Base-by-base conservation (phyloP, 495 filamentous ascomycete species). In the Podospora pseudoanserina region DNA sequence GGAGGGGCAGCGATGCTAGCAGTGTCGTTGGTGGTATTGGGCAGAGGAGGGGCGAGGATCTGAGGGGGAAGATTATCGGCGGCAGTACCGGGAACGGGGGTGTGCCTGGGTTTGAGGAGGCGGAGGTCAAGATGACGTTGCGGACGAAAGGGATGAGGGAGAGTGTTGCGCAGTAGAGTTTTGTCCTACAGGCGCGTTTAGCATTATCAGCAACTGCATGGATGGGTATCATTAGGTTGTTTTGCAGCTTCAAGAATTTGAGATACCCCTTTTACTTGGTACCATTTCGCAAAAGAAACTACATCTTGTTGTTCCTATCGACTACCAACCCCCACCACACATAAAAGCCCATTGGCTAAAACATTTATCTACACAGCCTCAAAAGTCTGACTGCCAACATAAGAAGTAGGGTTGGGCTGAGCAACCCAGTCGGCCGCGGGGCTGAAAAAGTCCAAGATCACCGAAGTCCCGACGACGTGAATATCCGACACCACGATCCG, bases 1-100 rank as follows among this genome's bases (percentile, higher is more conserved):
- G 84, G 15, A 79, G 83, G 28, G 84, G 83, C 62, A 85, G 83
- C 63, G 81, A 81, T 44, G 72, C 77, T 67, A 85, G 82, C 19
- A 44, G 30, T 19, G 32, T 63, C 60, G 80, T 79, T 28, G 70
- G 16, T 18, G 32, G 27, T 60, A 79, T 79, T 28, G 54, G 70
- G 3, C 72, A 71, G 16, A 76, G 71, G 55, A 74, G 77, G 60
- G 72, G 79, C 30, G 82, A 84, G 23, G 76, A 79, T 64, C 68
- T 82, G 20, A 72, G 79, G 71, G 78, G 73, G 27, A 78, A 77
- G 15, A 68, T 75, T 3, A 64, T 54, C 9, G 68, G 64, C 4
- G 39, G 39, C 6, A 16, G 39, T 49, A 16, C 7, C 13, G 39
- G 39, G 39, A 69, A 73, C 54, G 72, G 65, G 3, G 20, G 18